A percentile compares a stretch with the other conserved stretches of the same genome.
phyloP scores from a whole-genome alignment of 345 rosid genomes.

The Triadica sebifera region DNA sequence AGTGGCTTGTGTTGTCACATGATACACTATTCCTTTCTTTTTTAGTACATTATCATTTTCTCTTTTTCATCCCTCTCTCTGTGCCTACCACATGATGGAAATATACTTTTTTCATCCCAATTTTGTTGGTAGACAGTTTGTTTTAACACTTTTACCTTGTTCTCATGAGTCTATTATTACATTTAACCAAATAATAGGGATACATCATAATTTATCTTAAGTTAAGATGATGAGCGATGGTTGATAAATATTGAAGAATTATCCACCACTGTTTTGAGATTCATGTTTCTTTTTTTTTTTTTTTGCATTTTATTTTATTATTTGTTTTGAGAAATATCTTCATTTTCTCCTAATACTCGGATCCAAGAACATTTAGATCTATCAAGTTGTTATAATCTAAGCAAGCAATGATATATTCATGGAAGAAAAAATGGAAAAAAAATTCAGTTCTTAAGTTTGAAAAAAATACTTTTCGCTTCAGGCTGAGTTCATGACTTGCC shows the following conservation, averaged over 20 bases:
- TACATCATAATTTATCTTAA: background rate
- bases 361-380: background rate
- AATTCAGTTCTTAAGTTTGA: background rate
- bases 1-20: constrained; percentile 7
- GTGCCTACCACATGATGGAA: background rate
- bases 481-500: background rate
- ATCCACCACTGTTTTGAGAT: background rate
- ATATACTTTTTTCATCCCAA: background rate
- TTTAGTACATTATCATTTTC: background rate
- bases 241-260: background rate
- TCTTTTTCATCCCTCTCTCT: background rate
- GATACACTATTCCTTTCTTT: background rate
- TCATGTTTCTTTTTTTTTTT: background rate
- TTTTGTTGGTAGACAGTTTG: background rate
- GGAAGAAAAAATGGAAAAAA: too few species aligned
- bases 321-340: too few species aligned
- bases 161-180: background rate
- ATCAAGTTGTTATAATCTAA: background rate
- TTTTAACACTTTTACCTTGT: background rate
- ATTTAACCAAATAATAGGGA: background rate
- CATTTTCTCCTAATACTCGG: too few species aligned
- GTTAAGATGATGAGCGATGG: background rate
- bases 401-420: background rate
- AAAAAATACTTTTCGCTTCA: background rate
- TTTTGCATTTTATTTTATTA: background rate